A percentile compares a stretch with the other conserved stretches of the same genome.
phyloP scores from a whole-genome alignment of 177 flowering plant species.

The Viscum album region DNA sequence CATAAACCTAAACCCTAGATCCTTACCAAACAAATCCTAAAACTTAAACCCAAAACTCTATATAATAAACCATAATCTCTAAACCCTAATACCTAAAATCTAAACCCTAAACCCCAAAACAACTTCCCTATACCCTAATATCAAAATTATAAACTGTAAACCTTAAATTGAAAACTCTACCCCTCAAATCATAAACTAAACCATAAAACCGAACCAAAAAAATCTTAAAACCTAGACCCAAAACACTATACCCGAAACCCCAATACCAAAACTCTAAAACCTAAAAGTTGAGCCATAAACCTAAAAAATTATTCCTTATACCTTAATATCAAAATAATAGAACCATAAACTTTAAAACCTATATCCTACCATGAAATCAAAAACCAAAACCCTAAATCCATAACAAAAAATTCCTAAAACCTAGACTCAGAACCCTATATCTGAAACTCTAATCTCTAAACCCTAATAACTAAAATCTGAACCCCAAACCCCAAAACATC shows the following conservation, averaged over 20 bases:
- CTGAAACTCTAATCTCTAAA: not conserved
- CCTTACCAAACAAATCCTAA: too few relatives aligned
- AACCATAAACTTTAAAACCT: constrained; percentile 2
- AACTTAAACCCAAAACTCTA: too few relatives aligned
- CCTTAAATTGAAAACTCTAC: constrained; percentile 5
- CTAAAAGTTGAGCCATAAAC: not conserved
- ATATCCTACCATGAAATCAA: not conserved
- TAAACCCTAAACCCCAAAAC: too few relatives aligned
- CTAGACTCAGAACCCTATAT: not conserved
- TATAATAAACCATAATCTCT: too few relatives aligned
- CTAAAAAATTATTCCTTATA: not conserved
- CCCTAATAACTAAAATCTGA: not conserved
- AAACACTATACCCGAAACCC: constrained; percentile 1
- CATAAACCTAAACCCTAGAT: too few relatives aligned
- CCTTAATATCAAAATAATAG: not conserved
- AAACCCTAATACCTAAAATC: too few relatives aligned
- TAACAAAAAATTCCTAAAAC: not conserved
- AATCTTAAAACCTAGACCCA: constrained; percentile 5
- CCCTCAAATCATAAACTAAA: constrained; percentile 4
- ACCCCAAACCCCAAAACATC: not conserved
- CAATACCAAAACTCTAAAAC: constrained; percentile 1
- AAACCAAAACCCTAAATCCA: not conserved
- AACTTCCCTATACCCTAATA: too few relatives aligned
- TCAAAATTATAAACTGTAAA: too few relatives aligned
- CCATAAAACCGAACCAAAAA: constrained; percentile 1